Percentiles rank a stretch among this genome's conserved stretches.
Conservation (phyloP, 495 filamentous ascomycete species). For the Paragyromitra xinjiangensis region DNA sequence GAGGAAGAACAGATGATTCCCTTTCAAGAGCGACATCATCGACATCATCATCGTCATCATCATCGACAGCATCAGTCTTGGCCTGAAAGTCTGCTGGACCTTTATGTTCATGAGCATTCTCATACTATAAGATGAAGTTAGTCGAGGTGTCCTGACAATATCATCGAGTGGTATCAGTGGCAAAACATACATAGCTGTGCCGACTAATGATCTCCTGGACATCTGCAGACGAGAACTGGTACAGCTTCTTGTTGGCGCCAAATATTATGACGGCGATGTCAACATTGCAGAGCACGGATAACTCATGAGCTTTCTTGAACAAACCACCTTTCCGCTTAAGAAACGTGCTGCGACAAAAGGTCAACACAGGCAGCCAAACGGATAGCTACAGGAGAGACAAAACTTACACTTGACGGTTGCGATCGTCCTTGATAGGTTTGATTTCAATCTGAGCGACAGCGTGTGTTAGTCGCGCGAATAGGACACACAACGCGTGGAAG, state of each 20-base stretch:
- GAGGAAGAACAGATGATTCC: conserved; percentile 61
- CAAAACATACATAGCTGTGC: conserved; percentile 82
- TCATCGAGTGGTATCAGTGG: conserved; percentile 8
- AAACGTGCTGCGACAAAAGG: conserved; percentile 74
- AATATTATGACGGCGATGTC: conserved; percentile 99
- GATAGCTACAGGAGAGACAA: conserved; percentile 34
- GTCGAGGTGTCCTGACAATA: conserved; percentile 54
- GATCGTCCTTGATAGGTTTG: conserved; percentile 99
- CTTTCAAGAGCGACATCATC: conserved; percentile 65
- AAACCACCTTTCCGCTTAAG: conserved; percentile 97
- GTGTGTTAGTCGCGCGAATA: conserved; percentile 36
- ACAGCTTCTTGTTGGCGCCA: conserved; percentile 96
- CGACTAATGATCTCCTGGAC: conserved; percentile 87
- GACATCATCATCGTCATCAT: conserved; percentile 83
- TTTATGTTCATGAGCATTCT: conserved; percentile 92
- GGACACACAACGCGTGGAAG: conserved; percentile 32
- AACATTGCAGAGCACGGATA: conserved; percentile 96
- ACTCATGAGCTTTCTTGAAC: conserved; percentile 99
- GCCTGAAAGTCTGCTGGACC: conserved; percentile 90
- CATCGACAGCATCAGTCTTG: conserved; percentile 83
- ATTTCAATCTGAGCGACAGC: conserved; percentile 80
- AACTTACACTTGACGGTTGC: conserved; percentile 97
- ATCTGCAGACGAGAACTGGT: conserved; percentile 94
- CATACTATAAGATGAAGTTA: conserved; percentile 70
- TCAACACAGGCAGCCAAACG: conserved; percentile 38